Base-by-base conservation (phyloP, 768 basidiomycete species). In the Termitomyces sp. region DNA sequence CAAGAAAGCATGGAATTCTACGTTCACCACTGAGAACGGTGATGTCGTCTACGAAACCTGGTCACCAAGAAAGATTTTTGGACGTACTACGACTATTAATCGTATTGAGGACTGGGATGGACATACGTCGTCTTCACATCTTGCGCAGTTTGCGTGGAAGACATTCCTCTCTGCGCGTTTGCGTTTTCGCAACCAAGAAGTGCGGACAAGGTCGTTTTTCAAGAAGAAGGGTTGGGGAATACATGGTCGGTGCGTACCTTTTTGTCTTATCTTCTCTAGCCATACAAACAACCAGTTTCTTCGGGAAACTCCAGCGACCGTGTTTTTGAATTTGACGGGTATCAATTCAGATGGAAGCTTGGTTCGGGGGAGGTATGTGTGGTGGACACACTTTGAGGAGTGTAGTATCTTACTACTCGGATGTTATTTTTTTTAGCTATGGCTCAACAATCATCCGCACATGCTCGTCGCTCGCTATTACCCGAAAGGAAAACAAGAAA, bases 81-180 rank as follows among this genome's bases (percentile, higher is more conserved):
- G 58, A 38, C 57, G 63, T 22, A 65, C 61, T 6, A 65, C 67
- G 24, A 61, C 60, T 14, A 62, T 66, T 3, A 60, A 22, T 54
- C 60, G 63, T 38, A 20, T 47, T 0, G 55, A 49, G 13, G 14
- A 54, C 62, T 28, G 47, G 59, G 33, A 57, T 56, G 41, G 51
- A 56, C 44, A 52, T 28, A 55, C 53, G 22, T 46, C 6, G n/a
- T 65, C 61, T 49, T 57, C 55, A 36, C 47, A 63, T 44, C 54
- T 68, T 10, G 67, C 67, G 0, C 62, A 62, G 35, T 62, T 66
- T 40, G 60, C 64, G 35, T 68, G 66, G 66, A 65, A 65, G 55
- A 59, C 56, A 16, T 60, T 65, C 26, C 45, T 56, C 10, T 63
- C 66, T 35, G 67, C 64, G 10, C 52, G 44, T 26, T 47, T 68